Base-by-base conservation (phyloP, 2,329 filamentous ascomycete species). In the Ceratocystiopsis sp. region DNA sequence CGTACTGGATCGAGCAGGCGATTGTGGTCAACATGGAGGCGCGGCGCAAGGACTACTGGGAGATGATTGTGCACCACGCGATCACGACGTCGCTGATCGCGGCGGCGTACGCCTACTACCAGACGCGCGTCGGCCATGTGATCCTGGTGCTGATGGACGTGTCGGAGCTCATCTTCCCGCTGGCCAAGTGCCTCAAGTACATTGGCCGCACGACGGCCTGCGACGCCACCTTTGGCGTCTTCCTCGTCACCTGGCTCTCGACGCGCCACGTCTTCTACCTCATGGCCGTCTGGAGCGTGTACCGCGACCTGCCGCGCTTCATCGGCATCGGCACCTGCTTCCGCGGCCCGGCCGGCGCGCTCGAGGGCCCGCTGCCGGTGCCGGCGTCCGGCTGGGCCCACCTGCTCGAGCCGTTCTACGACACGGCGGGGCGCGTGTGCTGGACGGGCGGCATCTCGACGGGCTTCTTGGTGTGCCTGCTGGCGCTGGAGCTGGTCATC, bases 61-160 rank as follows among this genome's bases (percentile, higher is more conserved):
- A 96, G 61, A 96, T 96, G 91, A 77, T 96, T 52, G 80, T 77
- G 16, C 91, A 96, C 60, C 91, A 98, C 63, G 74, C 95, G 57
- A 78, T 96, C 57, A 98, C 91, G 17, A 84, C 79, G 54, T 66
- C 69, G 6, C 75, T 98, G 38, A 78, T 98, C 50, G 77, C 78
- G 45, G 72, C 78, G 32, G 89, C 82, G 50, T 96, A 96, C 59
- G 74, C 78, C 51, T 94, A 93, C 59, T 79, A 89, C 56, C 78
- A 85, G 56, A 93, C 81, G 45, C 80, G 83, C 39, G 84, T 94
- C 25, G 89, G 85, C 43, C 91, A 87, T 55, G 71, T 93, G 40
- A 85, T 96, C 47, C 67, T 98, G 41, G 80, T 85, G 43, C 71
- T 93, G 50, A 95, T 96, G 86, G 91, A 98, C 55, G 70, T 93